Conservation (phyloP, 495 filamentous ascomycete species). For the Xylaria bambusicola region DNA sequence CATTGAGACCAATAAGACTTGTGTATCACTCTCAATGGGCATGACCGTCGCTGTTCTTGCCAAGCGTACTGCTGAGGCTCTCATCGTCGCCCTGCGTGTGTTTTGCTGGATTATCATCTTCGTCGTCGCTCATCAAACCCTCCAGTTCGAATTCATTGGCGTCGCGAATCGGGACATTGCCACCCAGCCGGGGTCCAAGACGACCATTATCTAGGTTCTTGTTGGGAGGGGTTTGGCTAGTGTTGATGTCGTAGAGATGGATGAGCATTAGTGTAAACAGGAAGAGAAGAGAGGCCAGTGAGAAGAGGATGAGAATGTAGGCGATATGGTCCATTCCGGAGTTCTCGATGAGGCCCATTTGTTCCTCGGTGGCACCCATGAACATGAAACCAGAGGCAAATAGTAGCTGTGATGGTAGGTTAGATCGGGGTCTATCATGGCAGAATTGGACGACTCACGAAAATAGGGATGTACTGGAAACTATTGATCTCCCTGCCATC, state of each 20-base stretch:
- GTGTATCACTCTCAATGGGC: constrained; percentile 18
- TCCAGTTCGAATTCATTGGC: constrained; percentile 91
- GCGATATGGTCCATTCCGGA: constrained; percentile 83
- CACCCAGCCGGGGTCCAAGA: constrained; percentile 51
- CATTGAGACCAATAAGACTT: too few species aligned
- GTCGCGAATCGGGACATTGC: constrained; percentile 63
- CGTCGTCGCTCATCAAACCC: constrained; percentile 84
- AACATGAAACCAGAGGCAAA: constrained; percentile 95
- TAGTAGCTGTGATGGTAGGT: constrained; percentile 62
- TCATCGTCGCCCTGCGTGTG: constrained; percentile 30
- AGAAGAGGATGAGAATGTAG: constrained; percentile 89
- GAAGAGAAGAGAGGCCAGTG: constrained; percentile 85
- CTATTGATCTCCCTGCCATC: constrained; percentile 65
- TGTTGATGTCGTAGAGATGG: constrained; percentile 70
- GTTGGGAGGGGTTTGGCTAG: constrained; percentile 28
- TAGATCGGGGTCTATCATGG: not conserved
- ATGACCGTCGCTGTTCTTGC: constrained; percentile 35
- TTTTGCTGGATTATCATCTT: constrained; percentile 49
- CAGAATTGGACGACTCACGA: constrained; percentile 59
- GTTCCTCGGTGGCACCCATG: constrained; percentile 96
- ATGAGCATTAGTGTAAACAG: constrained; percentile 85
- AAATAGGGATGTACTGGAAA: constrained; percentile 90
- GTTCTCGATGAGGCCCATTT: constrained; percentile 74
- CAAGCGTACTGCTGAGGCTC: constrained; percentile 39
- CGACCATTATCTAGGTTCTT: constrained; percentile 35